These are phyloP conservation scores for Syzygium malaccense DNA, from an alignment of 441 rosid species.

Conservation along the genomic window DNA sequence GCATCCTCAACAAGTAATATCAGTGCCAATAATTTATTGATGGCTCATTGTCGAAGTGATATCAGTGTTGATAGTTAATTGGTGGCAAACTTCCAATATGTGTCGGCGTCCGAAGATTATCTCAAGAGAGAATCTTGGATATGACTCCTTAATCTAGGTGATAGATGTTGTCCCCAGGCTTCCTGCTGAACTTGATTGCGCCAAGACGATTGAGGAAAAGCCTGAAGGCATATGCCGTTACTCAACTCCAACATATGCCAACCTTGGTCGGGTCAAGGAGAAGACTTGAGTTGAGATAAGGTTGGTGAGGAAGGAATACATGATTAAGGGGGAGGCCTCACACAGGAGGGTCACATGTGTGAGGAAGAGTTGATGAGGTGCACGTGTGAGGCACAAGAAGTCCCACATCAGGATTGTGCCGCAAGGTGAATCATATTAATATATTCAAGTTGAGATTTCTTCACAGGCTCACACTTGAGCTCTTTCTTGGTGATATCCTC, in stretches of 20 bases:
- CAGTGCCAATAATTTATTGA: not conserved
- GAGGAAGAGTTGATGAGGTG: not conserved
- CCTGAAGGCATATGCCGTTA: not conserved
- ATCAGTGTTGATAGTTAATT: not conserved
- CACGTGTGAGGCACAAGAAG: not conserved
- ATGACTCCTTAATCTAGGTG: not conserved
- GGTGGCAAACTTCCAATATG: not conserved
- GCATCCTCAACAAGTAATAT: not conserved
- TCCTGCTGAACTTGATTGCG: not conserved
- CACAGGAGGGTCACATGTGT: not conserved
- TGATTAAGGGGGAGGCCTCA: not conserved
- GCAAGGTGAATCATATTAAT: not conserved
- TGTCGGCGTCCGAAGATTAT: not conserved
- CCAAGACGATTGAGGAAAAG: not conserved
- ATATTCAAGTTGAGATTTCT: not conserved
- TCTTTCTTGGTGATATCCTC: fast-evolving
- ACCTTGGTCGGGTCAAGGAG: not conserved
- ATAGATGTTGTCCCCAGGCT: not conserved
- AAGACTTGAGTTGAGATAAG: not conserved
- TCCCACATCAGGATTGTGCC: not conserved
- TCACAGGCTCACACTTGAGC: not conserved
- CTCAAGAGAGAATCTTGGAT: not conserved
- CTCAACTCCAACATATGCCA: not conserved
- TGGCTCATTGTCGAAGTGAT: not conserved
- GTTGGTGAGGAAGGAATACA: not conserved